phyloP scores from a whole-genome alignment of 768 basidiomycete species.

The Basidioascus undulatus region DNA sequence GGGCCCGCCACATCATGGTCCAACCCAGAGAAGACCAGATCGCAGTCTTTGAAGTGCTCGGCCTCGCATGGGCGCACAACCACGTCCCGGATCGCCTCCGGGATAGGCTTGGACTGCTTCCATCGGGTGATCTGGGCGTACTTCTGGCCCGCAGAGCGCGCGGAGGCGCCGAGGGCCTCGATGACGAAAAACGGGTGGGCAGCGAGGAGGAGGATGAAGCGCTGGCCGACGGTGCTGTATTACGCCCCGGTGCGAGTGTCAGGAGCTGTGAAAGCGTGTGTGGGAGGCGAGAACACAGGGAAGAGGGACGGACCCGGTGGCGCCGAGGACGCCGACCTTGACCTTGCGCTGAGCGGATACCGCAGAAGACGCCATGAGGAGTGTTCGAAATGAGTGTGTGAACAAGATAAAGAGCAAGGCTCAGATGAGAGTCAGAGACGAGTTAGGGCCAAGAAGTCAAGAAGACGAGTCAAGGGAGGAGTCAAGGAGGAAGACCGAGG shows the following conservation, averaged over 20 bases:
- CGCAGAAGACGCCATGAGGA: too few species aligned
- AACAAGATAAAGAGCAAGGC: too few species aligned
- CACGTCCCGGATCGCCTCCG: slow-evolving; percentile 33
- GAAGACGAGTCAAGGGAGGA: too few species aligned
- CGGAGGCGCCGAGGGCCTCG: slow-evolving; percentile 67
- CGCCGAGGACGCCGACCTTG: slow-evolving; percentile 53
- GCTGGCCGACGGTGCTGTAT: slow-evolving; percentile 85
- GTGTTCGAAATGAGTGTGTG: too few species aligned
- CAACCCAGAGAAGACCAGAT: slow-evolving; percentile 80
- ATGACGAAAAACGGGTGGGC: slow-evolving; percentile 75
- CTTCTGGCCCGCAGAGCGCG: slow-evolving; percentile 58
- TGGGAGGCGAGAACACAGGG: too few species aligned
- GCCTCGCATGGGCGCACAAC: slow-evolving; percentile 54
- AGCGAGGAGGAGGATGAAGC: slow-evolving; percentile 72
- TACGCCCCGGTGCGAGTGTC: background rate
- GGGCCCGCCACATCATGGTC: slow-evolving; percentile 87
- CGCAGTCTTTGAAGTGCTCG: slow-evolving; percentile 52
- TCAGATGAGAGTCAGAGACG: too few species aligned
- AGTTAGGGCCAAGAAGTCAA: too few species aligned
- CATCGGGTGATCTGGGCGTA: slow-evolving; percentile 41
- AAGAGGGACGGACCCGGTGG: slow-evolving; percentile 28
- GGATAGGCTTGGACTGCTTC: slow-evolving; percentile 69
- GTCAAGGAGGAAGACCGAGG: too few species aligned
- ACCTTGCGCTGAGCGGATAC: slow-evolving; percentile 14
- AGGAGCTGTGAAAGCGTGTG: too few species aligned